phyloP scores from a whole-genome alignment of 176 grass and related monocot species.

The Aegilops sharonensis region DNA sequence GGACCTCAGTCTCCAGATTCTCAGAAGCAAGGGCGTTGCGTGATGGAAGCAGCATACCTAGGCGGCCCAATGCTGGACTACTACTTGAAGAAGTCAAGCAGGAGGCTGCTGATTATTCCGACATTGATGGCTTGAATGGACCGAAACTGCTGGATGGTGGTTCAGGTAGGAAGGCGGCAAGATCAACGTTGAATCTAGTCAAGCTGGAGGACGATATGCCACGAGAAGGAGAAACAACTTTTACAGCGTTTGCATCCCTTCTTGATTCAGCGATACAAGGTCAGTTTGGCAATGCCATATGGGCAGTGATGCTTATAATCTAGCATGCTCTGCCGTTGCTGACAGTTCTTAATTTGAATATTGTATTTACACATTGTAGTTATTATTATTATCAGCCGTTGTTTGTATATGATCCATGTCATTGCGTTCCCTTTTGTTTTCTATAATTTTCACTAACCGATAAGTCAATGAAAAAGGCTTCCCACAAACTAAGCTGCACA shows the following conservation, averaged over 20 bases:
- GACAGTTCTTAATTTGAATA: neutral
- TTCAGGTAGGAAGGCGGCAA: conserved; percentile 33
- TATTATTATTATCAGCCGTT: neutral
- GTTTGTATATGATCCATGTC: neutral
- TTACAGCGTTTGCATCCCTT: conserved; percentile 75
- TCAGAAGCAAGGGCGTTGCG: conserved; percentile 60
- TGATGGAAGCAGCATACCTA: conserved; percentile 75
- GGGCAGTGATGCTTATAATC: neutral
- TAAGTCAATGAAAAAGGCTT: neutral
- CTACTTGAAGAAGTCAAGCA: conserved; percentile 95
- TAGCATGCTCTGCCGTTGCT: neutral
- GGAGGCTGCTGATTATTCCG: conserved; percentile 60
- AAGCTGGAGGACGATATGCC: conserved; percentile 67
- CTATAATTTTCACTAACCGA: neutral
- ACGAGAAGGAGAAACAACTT: conserved; percentile 58
- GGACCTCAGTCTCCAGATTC: conserved; percentile 59
- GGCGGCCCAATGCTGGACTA: conserved; percentile 70
- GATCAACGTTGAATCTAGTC: conserved; percentile 39
- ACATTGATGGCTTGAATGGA: conserved; percentile 52
- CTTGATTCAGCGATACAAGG: conserved; percentile 95
- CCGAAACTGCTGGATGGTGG: conserved; percentile 51
- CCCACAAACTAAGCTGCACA: neutral
- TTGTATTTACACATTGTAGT: neutral
- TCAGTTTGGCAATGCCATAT: conserved; percentile 19
- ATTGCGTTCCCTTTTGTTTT: neutral